Percentiles rank a stretch among this genome's conserved stretches.
Evolutionary conservation across 2,329 filamentous ascomycete genomes (phyloP).

Genomic region (Cladophialophora carrionii): DNA sequence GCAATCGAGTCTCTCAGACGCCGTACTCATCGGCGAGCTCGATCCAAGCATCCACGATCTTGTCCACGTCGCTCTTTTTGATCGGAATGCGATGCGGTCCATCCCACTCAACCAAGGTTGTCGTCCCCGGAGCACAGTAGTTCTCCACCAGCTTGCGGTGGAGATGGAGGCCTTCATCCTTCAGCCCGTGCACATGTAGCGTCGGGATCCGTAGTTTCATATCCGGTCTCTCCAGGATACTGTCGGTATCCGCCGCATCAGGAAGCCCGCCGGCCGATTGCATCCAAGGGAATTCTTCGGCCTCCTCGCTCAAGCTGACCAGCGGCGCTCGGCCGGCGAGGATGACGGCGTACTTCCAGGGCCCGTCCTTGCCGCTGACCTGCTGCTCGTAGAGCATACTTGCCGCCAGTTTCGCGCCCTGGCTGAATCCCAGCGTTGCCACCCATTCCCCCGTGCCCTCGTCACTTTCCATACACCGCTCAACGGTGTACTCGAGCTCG

Average conservation of each 20-base stretch:
- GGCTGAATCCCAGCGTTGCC: conserved; percentile 67
- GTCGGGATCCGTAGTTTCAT: conserved; percentile 62
- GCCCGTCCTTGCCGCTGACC: conserved; percentile 41
- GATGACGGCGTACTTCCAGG: conserved; percentile 64
- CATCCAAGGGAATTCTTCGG: conserved; percentile 36
- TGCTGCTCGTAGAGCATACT: conserved; percentile 67
- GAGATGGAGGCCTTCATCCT: conserved; percentile 62
- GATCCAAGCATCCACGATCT: conserved; percentile 58
- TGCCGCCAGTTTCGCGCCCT: conserved; percentile 65
- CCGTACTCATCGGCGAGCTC: conserved; percentile 57
- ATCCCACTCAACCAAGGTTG: conserved; percentile 70
- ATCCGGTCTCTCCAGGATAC: conserved; percentile 42
- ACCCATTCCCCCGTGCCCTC: conserved; percentile 63
- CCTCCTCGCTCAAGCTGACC: conserved; percentile 43
- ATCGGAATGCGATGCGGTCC: conserved; percentile 72
- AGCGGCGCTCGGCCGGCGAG: conserved; percentile 65
- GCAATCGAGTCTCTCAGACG: conserved; percentile 34
- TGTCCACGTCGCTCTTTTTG: conserved; percentile 66
- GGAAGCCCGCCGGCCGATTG: conserved; percentile 37
- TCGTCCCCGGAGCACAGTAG: conserved; percentile 62
- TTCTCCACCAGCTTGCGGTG: conserved; percentile 61
- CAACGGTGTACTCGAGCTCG: conserved; percentile 46
- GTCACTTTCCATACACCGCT: conserved; percentile 58
- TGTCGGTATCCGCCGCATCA: conserved; percentile 35
- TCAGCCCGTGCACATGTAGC: conserved; percentile 68